Conservation (phyloP, 345 rosid species). For the Hibiscus mutabilis region DNA sequence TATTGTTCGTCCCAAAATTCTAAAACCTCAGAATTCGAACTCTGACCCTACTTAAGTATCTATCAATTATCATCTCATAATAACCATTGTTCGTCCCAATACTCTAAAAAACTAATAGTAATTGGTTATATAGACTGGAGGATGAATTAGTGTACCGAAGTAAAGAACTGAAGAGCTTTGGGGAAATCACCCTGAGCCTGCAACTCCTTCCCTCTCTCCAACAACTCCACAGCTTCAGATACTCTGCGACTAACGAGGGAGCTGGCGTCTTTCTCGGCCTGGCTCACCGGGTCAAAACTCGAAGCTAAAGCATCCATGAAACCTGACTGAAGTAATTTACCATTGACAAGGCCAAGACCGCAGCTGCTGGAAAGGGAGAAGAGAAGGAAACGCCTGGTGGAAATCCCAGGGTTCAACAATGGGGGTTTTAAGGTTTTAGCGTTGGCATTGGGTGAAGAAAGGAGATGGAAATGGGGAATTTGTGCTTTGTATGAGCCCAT, state of each 20-base stretch:
- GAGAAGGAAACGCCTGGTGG: slow-evolving; percentile 31
- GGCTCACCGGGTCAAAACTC: slow-evolving; percentile 30
- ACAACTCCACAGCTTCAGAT: slow-evolving; percentile 33
- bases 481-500: slow-evolving; percentile 34
- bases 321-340: background rate
- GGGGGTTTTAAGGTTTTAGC: slow-evolving; percentile 8
- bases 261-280: slow-evolving; percentile 32
- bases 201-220: slow-evolving; percentile 46
- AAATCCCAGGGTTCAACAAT: background rate
- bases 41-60: too few species aligned
- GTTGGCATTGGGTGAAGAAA: slow-evolving; percentile 10
- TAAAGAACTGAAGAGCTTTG: slow-evolving; percentile 46
- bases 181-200: slow-evolving; percentile 50
- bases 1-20: too few species aligned
- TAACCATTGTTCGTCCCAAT: too few species aligned
- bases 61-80: too few species aligned
- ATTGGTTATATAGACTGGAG: too few species aligned
- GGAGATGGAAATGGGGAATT: slow-evolving; percentile 26
- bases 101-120: too few species aligned
- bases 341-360: background rate
- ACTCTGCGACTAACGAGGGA: slow-evolving; percentile 24
- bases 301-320: slow-evolving; percentile 25
- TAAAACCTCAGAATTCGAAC: too few species aligned
- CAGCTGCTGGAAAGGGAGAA: slow-evolving; percentile 17
- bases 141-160: slow-evolving; percentile 23